Evolutionary conservation across 345 rosid genomes (phyloP), one percentile per base, ranked within the genome.

Genomic region (Boechera stricta): DNA sequence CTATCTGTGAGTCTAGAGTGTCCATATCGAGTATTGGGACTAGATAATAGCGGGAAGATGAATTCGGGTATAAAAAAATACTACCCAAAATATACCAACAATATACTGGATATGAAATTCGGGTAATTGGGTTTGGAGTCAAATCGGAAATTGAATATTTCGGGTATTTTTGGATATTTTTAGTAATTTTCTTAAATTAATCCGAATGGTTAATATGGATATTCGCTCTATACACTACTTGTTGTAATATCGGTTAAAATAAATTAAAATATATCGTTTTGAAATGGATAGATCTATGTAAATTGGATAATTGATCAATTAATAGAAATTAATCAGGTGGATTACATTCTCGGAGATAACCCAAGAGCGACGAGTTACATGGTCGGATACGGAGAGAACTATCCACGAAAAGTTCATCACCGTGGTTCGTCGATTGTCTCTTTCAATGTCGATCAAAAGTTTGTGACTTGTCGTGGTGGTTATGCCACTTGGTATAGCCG

Each of bases 291-390:
- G 5, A 1, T 28, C 2, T 60, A 4, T 58, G 6, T 35, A 16
- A 8, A 35, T 9, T 3, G 16, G 1, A 28, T 29, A 5, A 60
- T 15, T 7, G 35, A 7, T 15, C 5, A 28, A 4, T 49, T 32
- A n/a, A 48, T 49, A 57, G 4, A 11, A 33, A 44, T 11, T 39
- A 7, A 33, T 72, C 76, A 94, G 97, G 91, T 90, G 71, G 97
- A 95, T 62, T 95, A 95, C 78, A 87, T 95, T 65, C 94, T 95
- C 6, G 99, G 98, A 44, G 97, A 95, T 84, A 92, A 95, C 69
- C 99, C 99, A 2, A 86, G 97, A 81, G 96, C 91, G 15, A 95
- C 97, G 28, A 95, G 99, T 53, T 95, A 95, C 82, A 89, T 95
- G 99, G 97, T 95, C 4, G 98, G 98, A 4, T 92, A 92, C 52